Conservation (phyloP, 208 protist species). For the Trypanosoma melophagium region DNA sequence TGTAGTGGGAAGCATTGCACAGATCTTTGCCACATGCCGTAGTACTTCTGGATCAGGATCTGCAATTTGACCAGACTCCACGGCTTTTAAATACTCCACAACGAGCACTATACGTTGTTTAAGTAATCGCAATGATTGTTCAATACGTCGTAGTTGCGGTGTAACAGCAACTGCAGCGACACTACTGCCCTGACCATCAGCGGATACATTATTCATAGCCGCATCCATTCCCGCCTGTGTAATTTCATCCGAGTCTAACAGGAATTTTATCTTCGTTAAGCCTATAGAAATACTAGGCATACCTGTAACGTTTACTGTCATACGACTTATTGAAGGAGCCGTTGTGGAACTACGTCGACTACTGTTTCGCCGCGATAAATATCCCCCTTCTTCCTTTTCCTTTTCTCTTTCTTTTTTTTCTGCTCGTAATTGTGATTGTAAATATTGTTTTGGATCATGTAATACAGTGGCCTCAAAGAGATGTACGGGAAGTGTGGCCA, state of each 20-base stretch:
- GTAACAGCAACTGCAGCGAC: background rate
- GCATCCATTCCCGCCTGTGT: slow-evolving; percentile 31
- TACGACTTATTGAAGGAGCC: slow-evolving; percentile 6
- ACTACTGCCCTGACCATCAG: background rate
- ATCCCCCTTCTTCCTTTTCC: background rate
- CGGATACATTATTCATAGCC: slow-evolving; percentile 20
- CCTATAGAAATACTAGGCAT: background rate
- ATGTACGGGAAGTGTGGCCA: slow-evolving; percentile 29
- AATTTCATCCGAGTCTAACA: slow-evolving; percentile 29
- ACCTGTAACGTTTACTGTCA: background rate
- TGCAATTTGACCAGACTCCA: slow-evolving; percentile 22
- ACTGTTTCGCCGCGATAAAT: background rate
- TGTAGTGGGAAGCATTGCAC: slow-evolving; percentile 11
- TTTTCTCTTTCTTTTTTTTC: background rate
- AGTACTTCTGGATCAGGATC: slow-evolving; percentile 17
- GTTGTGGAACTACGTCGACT: background rate
- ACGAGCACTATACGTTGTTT: slow-evolving; percentile 30
- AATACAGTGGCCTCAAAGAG: slow-evolving; percentile 27
- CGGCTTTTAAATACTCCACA: slow-evolving; percentile 32
- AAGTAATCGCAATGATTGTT: slow-evolving; percentile 32
- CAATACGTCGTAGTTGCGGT: slow-evolving; percentile 11
- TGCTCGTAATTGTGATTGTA: background rate
- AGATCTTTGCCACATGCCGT: slow-evolving; percentile 18
- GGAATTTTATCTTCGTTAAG: slow-evolving; percentile 18
- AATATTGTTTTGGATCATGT: background rate